These are phyloP conservation scores for Trapa bicornis DNA, from an alignment of 345 rosid species.

Conservation along the genomic window DNA sequence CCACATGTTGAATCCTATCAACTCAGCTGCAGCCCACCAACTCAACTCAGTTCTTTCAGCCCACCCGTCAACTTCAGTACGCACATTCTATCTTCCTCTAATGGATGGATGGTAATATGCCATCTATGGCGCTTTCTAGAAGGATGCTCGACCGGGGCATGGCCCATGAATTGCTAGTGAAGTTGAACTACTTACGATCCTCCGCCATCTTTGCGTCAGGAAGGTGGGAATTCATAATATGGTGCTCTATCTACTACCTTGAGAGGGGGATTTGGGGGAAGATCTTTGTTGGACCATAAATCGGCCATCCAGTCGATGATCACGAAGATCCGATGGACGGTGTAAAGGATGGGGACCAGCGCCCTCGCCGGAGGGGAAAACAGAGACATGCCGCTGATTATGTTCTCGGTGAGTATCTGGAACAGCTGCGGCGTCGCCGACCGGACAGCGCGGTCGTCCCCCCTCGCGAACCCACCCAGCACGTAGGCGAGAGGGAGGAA, in stretches of 20 bases:
- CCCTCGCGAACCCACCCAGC: slow-evolving; percentile 86
- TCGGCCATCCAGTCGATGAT: slow-evolving; percentile 53
- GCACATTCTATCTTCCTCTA: slow-evolving; percentile 29
- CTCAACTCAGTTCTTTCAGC: not conserved
- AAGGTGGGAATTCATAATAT: too few relatives aligned
- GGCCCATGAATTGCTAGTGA: slow-evolving; percentile 71
- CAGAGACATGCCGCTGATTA: slow-evolving; percentile 54
- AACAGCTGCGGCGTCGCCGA: slow-evolving; percentile 77
- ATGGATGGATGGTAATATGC: slow-evolving; percentile 77
- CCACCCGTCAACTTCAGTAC: too few relatives aligned
- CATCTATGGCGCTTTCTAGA: slow-evolving; percentile 86
- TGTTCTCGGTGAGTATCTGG: slow-evolving; percentile 79
- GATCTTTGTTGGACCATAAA: slow-evolving; percentile 57
- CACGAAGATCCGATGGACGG: slow-evolving; percentile 64
- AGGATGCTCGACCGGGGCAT: slow-evolving; percentile 72
- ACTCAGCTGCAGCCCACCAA: too few relatives aligned
- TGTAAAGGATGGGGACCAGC: slow-evolving; percentile 68
- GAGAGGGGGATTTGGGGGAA: slow-evolving; percentile 34
- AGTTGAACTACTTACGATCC: slow-evolving; percentile 65
- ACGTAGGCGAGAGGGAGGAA: slow-evolving; percentile 80
- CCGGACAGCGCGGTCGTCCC: slow-evolving; percentile 58
- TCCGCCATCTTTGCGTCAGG: not conserved
- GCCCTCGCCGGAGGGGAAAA: slow-evolving; percentile 84
- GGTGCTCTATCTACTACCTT: slow-evolving; percentile 21
- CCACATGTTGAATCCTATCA: too few relatives aligned